Evolutionary conservation across 1,139 yeast genomes (phyloP), one percentile per base, ranked within the genome.

Genomic region (Blastobotrys serpentis): DNA sequence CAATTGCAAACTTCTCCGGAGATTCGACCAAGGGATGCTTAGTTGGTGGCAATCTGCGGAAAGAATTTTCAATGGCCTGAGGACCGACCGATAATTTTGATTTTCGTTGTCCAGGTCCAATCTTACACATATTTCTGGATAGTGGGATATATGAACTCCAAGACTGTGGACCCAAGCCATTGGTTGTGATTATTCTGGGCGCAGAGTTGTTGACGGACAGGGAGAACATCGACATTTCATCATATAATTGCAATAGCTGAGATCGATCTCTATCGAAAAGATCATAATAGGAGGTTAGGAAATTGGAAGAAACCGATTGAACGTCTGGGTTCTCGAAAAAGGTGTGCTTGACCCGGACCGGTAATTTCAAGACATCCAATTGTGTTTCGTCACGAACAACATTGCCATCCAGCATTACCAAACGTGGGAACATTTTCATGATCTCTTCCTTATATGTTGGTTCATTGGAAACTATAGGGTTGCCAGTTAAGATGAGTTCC

Each of bases 301-400:
- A 94, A 59, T 76, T 81, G 25, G 90, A 82, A 2, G 94, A 82
- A 44, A 87, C 70, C 44, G 73, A 72, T 53, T 84, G 87, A 37
- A 88, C 74, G 37, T 82, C 87, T n/a, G 75, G 76, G 59, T 82
- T 87, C 66, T 86, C 96, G 66, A 89, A 90, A 65, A 90, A 92
- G 61, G 84, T 81, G 46, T 76, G 78, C 52, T 73, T 48, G 59
- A 72, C 47, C 53, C 69, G 56, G 67, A 66, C 37, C 81, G 96
- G 75, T 34, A 71, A 58, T 40, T 57, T 57, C 30, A 63, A 55
- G 76, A 75, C n/a, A 11, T 72, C 72, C 39, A 90, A 64, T 44
- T 77, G 80, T 48, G 70, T 68, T 65, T 86, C 94, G 67, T 87
- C 87, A 57, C 97, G 75, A 37, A 92, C 77, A 4, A 81, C 67